Percentiles rank a stretch among this genome's conserved stretches.
phyloP scores from a whole-genome alignment of 2,329 filamentous ascomycete species.

The Didymella sp. region DNA sequence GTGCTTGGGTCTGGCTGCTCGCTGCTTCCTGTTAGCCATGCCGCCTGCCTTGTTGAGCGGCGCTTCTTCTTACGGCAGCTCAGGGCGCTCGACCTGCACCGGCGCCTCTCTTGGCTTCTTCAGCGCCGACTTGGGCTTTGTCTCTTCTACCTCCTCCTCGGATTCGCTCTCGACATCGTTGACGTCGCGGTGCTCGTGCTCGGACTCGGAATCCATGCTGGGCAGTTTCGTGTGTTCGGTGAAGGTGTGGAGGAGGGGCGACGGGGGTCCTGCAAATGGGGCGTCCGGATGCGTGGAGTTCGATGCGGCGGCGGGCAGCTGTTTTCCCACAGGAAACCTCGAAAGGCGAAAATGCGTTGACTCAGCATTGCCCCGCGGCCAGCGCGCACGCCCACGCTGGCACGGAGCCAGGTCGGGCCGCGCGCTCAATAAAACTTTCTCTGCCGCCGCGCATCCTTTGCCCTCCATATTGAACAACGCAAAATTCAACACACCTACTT shows the following conservation, averaged over 20 bases:
- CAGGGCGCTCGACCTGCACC: constrained; percentile 66
- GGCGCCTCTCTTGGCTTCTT: constrained; percentile 73
- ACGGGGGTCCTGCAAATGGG: constrained; percentile 12
- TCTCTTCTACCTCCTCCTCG: constrained; percentile 73
- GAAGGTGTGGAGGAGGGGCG: neutral
- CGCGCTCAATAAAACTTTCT: constrained; percentile 36
- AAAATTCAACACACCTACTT: constrained; percentile 50
- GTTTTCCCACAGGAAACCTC: constrained; percentile 41
- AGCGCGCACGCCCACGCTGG: constrained; percentile 23
- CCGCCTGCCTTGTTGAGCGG: neutral
- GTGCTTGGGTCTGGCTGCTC: constrained; percentile 92
- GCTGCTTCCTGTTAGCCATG: constrained; percentile 36
- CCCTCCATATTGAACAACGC: constrained; percentile 63
- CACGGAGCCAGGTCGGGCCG: neutral
- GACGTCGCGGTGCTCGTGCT: constrained; percentile 47
- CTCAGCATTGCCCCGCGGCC: constrained; percentile 42
- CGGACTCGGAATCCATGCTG: constrained; percentile 53
- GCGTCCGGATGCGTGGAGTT: constrained; percentile 5
- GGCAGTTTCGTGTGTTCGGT: constrained; percentile 17
- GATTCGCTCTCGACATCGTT: constrained; percentile 61
- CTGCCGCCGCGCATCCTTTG: constrained; percentile 40
- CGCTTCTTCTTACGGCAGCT: constrained; percentile 63
- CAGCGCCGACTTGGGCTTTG: constrained; percentile 75
- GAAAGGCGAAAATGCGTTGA: constrained; percentile 46
- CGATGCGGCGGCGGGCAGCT: constrained; percentile 3